Base-by-base conservation (phyloP, 208 protist genomes). In the Naegleria lovaniensis region DNA sequence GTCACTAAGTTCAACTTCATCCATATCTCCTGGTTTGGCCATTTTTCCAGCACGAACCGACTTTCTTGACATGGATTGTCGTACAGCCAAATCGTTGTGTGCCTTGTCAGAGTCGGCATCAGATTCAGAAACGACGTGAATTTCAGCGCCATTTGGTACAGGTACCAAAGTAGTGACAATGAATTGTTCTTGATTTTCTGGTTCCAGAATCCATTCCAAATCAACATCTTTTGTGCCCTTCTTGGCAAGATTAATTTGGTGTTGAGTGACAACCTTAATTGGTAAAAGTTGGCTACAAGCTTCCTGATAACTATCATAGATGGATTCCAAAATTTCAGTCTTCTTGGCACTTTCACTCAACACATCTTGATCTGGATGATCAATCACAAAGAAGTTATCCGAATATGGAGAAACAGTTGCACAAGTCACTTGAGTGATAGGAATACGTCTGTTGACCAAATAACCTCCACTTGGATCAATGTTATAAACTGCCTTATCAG, bases 391-490 rank as follows among this genome's bases (percentile, higher is more conserved):
- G 85, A 67, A 89, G 51, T 40, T 40, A 67, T 89, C 85, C 3
- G 43, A 38, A 11, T 51, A 89, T 29, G 85, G 85, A 40, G 33
- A 43, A 5, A 89, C 85, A 67, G 48, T 67, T 15, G 59, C 16
- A 41, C 6, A 9, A 5, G 6, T 89, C 3, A 89, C 13, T 25
- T 39, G 6, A 0, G 2, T 19, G 1, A 89, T 25, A 19, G 83
- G 83, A 85, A 85, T 39, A 25, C 40, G 13, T 29, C 40, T 40
- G 29, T 85, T 48, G n/a, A 85, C 41, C 9, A 48, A 5, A 29
- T 85, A 85, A 85, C 40, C 83, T 19, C 76, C 38, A 40, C n/a
- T 85, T 85, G 83, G 83, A 85, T 85, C 83, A 29, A 85, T 43
- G n/a, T 48, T 39, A 48, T 85, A 85, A 40, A 85, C 11, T 11